A percentile compares a stretch with the other conserved stretches of the same genome.
These are phyloP conservation scores for Phaeosphaeria sp. DNA, from an alignment of 2,329 filamentous ascomycete genomes.

Conservation along the genomic window DNA sequence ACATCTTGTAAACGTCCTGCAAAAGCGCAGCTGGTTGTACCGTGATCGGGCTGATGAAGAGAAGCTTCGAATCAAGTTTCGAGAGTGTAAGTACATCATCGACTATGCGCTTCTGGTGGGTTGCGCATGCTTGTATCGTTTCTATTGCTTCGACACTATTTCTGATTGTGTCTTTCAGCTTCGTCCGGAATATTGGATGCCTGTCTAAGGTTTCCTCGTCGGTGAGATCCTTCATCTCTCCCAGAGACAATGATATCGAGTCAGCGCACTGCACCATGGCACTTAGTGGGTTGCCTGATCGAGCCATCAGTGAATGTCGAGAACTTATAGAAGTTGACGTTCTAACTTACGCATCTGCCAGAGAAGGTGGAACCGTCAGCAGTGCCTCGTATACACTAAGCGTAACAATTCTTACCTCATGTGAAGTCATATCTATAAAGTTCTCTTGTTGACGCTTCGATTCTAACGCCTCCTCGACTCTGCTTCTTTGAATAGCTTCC, in stretches of 20 bases:
- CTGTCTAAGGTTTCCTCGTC: too few species aligned
- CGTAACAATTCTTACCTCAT: constrained; percentile 22
- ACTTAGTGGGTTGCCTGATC: constrained; percentile 49
- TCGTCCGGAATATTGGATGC: not conserved
- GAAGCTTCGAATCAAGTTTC: constrained; percentile 50
- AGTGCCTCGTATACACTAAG: constrained; percentile 22
- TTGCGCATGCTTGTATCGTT: constrained; percentile 51
- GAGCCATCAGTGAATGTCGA: too few species aligned
- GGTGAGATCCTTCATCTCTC: constrained; percentile 11
- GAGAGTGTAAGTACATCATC: constrained; percentile 53
- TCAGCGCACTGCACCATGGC: constrained; percentile 53
- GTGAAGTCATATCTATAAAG: constrained; percentile 34
- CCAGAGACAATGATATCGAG: constrained; percentile 41
- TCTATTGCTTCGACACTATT: constrained; percentile 39
- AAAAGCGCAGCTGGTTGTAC: constrained; percentile 30
- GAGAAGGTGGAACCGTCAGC: too few species aligned
- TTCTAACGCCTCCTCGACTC: constrained; percentile 17
- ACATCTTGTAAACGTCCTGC: constrained; percentile 27
- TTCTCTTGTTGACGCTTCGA: constrained; percentile 30
- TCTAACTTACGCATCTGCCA: too few species aligned
- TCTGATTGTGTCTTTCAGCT: constrained; percentile 16
- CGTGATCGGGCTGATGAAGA: constrained; percentile 47
- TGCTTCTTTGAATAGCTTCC: constrained; percentile 15
- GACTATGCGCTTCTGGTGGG: constrained; percentile 54
- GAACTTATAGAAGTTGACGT: too few species aligned